Base-by-base conservation (phyloP, 2,329 filamentous ascomycete genomes). In the Beauveria rudraprayagi region DNA sequence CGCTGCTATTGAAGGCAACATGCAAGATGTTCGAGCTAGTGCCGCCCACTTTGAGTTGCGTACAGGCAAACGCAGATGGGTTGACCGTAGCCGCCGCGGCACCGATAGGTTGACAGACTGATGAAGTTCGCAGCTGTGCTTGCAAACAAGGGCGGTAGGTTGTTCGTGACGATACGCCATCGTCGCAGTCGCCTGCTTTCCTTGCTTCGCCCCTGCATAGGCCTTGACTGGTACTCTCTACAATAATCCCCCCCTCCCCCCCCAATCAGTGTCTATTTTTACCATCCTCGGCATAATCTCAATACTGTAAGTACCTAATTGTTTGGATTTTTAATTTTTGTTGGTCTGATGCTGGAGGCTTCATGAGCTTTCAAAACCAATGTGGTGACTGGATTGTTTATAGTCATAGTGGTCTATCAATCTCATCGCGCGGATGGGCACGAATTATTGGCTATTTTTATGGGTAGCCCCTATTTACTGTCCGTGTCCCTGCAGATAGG, bases 41-140 rank as follows among this genome's bases (percentile, higher is more conserved):
- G 89, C 90, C 26, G 87, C 91, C 60, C 92, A 97, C 75, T 95
- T 92, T 70, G 92, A 97, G 76, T 94, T 90, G 3, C 86, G 93
- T 48, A 84, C 88, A 22, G 93, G 93, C 61, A 97, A 96, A 80
- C 83, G 90, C 66, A 82, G 79, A 69, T 92, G 87, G 83, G 80
- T 81, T 60, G 86, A 89, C 66, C 77, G 84, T 62, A 80, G 78
- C 68, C 67, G 73, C 70, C 72, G 70, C 26, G 65, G 62, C 51
- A 48, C 28, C 14, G 60, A 57, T 14, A 52, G 48, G 43, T 44
- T 17, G 11, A 19, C 53, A 19, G 40, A 52, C 37, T 40, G 28
- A 44, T 22, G 8, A 6, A 7, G 11, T 34, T 26, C 26, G 30
- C 7, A 17, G 10, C n/a, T 43, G 8, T 3, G 7, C 26, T 34